phyloP scores from a whole-genome alignment of 352 stramenopile species.

The Pythium volutum region DNA sequence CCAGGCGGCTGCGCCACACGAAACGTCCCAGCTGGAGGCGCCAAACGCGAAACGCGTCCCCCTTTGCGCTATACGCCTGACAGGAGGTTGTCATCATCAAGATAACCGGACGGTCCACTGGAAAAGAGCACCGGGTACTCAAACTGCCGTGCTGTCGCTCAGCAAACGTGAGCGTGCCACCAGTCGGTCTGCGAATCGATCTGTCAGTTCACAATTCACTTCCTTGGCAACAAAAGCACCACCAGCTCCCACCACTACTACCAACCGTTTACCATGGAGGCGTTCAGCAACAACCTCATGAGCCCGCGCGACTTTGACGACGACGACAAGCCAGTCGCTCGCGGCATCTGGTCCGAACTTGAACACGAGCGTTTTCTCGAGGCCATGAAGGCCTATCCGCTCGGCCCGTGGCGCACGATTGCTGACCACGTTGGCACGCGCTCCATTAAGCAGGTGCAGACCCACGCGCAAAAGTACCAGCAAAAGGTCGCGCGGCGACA shows the following conservation, averaged over 20 bases:
- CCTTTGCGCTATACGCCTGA: background rate
- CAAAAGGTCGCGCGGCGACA: slow-evolving; percentile 82
- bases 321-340: slow-evolving; percentile 36
- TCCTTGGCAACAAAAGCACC: background rate
- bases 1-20: slow-evolving; percentile 13
- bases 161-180: background rate
- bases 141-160: background rate
- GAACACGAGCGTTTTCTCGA: slow-evolving; percentile 84
- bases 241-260: background rate
- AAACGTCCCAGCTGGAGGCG: slow-evolving; percentile 11
- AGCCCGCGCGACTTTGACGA: slow-evolving; percentile 17
- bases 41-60: background rate
- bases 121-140: background rate
- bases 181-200: background rate
- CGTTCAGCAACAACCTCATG: slow-evolving; percentile 2
- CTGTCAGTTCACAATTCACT: slow-evolving; percentile 20
- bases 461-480: slow-evolving; percentile 85
- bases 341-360: slow-evolving; percentile 67
- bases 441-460: slow-evolving; percentile 83
- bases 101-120: background rate
- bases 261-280: slow-evolving; percentile 10
- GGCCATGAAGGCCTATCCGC: slow-evolving; percentile 78
- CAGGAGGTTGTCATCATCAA: slow-evolving; percentile 8
- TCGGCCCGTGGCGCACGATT: slow-evolving; percentile 71
- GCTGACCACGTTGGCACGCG: slow-evolving; percentile 71